A percentile compares a stretch with the other conserved stretches of the same genome.
These are phyloP conservation scores for Trametes cinnabarina DNA, from an alignment of 768 basidiomycete genomes.

Conservation along the genomic window DNA sequence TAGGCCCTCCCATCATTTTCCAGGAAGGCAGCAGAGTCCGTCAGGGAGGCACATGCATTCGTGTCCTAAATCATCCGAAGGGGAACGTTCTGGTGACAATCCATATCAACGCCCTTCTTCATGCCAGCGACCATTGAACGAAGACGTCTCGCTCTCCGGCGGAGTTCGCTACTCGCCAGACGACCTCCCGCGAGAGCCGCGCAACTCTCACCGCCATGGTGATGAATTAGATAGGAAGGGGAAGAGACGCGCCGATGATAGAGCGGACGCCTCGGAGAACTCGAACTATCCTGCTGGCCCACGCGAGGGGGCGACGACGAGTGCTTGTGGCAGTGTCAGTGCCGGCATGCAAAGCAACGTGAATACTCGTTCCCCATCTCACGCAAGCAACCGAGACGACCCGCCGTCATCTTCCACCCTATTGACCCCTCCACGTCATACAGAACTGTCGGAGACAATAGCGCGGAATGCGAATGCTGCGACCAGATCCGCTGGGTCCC, in stretches of 20 bases:
- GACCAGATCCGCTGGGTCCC: neutral
- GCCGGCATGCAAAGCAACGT: conserved; percentile 10
- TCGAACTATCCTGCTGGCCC: neutral
- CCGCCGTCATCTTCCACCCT: neutral
- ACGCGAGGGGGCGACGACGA: neutral
- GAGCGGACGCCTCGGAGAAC: neutral
- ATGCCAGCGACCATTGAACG: neutral
- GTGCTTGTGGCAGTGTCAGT: conserved; percentile 1
- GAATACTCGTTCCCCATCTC: neutral
- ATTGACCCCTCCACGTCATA: neutral
- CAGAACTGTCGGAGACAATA: neutral
- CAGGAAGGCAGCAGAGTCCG: neutral
- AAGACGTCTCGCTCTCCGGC: neutral
- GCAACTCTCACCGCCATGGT: neutral
- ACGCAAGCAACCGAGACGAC: neutral
- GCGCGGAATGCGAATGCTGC: neutral
- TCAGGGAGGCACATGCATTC: neutral
- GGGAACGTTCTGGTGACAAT: neutral
- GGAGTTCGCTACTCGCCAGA: neutral
- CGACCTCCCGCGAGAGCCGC: neutral
- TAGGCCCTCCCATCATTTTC: neutral
- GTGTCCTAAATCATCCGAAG: neutral
- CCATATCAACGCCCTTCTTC: neutral
- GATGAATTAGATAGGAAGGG: conserved; percentile 8
- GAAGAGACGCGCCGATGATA: conserved; percentile 13